A percentile compares a stretch with the other conserved stretches of the same genome.
Conservation (phyloP, 2,329 filamentous ascomycete genomes). For the Arthrobotrys sinensis region DNA sequence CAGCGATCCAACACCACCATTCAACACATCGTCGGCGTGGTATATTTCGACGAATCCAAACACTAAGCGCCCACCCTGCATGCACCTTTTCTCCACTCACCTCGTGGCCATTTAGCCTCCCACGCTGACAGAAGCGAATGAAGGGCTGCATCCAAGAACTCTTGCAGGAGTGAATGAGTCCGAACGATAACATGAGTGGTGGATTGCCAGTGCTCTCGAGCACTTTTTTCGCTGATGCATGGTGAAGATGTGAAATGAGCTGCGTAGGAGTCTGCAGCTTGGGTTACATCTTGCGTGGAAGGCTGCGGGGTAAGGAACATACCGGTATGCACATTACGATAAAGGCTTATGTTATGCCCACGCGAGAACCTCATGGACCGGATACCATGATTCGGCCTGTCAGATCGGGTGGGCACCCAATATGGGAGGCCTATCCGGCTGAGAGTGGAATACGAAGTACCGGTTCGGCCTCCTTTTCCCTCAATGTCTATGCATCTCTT, state of each 20-base stretch:
- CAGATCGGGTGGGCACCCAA: conserved; percentile 40
- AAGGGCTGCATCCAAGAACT: conserved; percentile 33
- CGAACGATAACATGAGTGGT: conserved; percentile 29
- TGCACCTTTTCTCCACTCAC: conserved; percentile 37
- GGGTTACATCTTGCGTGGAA: conserved; percentile 53
- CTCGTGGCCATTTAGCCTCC: conserved; percentile 61
- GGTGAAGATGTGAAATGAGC: conserved; percentile 43
- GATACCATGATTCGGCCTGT: conserved; percentile 37
- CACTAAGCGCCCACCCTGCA: conserved; percentile 53
- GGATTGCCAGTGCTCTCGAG: conserved; percentile 14
- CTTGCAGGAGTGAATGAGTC: conserved; percentile 45
- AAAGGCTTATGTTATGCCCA: conserved; percentile 53
- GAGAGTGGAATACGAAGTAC: conserved; percentile 3
- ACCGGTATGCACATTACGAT: conserved; percentile 28
- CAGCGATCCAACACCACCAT: conserved; percentile 48
- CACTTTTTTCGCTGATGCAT: conserved; percentile 25
- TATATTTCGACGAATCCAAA: conserved; percentile 40
- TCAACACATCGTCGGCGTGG: conserved; percentile 58
- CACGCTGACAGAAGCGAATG: conserved; percentile 56
- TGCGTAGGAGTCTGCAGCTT: conserved; percentile 52
- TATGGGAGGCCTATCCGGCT: conserved; percentile 22
- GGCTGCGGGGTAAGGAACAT: conserved; percentile 38
- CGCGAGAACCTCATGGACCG: conserved; percentile 31
- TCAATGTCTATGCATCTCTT: background rate
- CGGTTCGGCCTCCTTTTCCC: conserved; percentile 12